Conservation (phyloP, 306 rosid genomes). For the Adenanthera pavonina region DNA sequence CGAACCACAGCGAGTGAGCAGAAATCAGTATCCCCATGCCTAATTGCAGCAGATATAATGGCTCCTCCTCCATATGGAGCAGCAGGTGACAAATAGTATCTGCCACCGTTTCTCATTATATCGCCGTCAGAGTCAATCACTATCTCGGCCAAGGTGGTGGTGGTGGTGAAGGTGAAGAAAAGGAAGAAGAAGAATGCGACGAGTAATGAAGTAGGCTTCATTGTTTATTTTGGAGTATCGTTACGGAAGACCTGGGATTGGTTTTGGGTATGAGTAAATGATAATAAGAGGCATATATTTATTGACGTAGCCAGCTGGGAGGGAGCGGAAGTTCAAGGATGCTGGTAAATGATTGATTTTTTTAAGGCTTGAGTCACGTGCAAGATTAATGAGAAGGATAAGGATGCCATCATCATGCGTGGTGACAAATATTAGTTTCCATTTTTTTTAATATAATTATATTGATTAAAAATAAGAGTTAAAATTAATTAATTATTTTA, state of each 20-base stretch:
- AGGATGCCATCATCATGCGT: too few relatives aligned
- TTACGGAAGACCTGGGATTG: not conserved
- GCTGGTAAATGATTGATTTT: too few relatives aligned
- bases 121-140: not conserved
- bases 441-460: too few relatives aligned
- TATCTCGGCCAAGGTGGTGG: not conserved
- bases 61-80: too few relatives aligned
- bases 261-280: not conserved
- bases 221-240: not conserved
- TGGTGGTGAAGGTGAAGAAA: not conserved
- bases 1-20: not conserved
- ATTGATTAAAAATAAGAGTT: too few relatives aligned
- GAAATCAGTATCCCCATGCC: not conserved
- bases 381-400: too few relatives aligned
- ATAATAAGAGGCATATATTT: not conserved
- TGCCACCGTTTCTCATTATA: not conserved
- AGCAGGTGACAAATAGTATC: not conserved
- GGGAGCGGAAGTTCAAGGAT: not conserved
- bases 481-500: too few relatives aligned
- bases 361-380: too few relatives aligned
- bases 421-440: too few relatives aligned
- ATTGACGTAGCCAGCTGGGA: not conserved
- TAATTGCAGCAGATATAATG: not conserved
- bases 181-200: not conserved
- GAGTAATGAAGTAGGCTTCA: not conserved